Percentiles rank a stretch among this genome's conserved stretches.
These are phyloP conservation scores for Russula sp. DNA, from an alignment of 768 basidiomycete genomes.

Conservation along the genomic window DNA sequence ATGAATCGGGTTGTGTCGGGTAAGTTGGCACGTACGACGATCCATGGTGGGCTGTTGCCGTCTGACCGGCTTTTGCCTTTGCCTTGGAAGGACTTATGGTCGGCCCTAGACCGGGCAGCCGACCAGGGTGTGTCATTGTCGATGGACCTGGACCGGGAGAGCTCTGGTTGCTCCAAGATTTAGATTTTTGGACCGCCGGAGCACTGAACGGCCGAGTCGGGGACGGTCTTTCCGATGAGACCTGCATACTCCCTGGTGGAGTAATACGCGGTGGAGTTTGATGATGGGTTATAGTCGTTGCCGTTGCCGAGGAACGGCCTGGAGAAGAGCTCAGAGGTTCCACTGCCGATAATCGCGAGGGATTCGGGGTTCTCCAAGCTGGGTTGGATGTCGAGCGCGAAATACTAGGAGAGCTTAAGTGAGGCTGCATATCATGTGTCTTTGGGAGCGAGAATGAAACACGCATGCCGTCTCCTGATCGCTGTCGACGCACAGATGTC, in stretches of 20 bases:
- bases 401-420: conserved; percentile 1
- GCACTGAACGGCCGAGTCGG: neutral
- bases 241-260: neutral
- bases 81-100: conserved; percentile 52
- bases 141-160: neutral
- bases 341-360: neutral
- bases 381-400: neutral
- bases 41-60: conserved; percentile 43
- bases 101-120: conserved; percentile 52
- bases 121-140: neutral
- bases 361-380: neutral
- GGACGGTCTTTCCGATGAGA: neutral
- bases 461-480: conserved; percentile 20
- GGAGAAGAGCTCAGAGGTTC: conserved; percentile 3
- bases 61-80: conserved; percentile 33
- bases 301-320: neutral
- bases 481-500: conserved; percentile 10
- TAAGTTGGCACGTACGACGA: conserved; percentile 44
- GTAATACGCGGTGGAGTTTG: neutral
- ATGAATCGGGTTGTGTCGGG: neutral
- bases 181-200: conserved; percentile 4
- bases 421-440: conserved; percentile 13
- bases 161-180: conserved; percentile 14
- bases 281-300: neutral
- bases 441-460: conserved; percentile 22